Evolutionary conservation across 352 stramenopile genomes (phyloP).

Genomic region (Phytopythium mirpurense): DNA sequence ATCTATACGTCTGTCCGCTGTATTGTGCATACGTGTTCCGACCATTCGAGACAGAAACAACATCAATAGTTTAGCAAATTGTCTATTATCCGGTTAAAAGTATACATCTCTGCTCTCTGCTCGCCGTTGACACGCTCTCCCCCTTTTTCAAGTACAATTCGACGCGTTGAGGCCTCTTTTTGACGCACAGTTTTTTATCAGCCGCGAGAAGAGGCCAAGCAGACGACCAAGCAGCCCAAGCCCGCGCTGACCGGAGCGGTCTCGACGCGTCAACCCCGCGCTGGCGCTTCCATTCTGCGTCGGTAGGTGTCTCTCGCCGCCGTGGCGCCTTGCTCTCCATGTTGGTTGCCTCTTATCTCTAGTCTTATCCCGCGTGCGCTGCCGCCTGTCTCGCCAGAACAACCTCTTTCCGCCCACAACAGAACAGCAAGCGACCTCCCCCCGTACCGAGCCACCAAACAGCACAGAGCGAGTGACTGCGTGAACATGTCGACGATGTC

Average conservation of each 20-base stretch:
- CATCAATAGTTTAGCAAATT: too few relatives aligned
- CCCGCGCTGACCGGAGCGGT: neutral
- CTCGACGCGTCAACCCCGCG: neutral
- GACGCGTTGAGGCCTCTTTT: neutral
- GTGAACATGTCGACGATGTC: conserved; percentile 16
- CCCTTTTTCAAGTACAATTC: neutral
- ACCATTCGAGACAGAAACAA: neutral
- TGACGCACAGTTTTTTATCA: conserved; percentile 8
- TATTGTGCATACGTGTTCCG: neutral
- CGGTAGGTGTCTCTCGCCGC: neutral
- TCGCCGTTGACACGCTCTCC: too few relatives aligned
- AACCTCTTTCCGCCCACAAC: neutral
- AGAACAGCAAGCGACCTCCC: neutral
- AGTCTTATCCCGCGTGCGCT: too few relatives aligned
- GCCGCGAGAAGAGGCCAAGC: conserved; percentile 5
- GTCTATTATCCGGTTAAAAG: neutral
- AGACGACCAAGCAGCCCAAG: neutral
- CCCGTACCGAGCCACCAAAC: too few relatives aligned
- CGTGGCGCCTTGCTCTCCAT: too few relatives aligned
- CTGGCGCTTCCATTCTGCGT: neutral
- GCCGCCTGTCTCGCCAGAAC: neutral
- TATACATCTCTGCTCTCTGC: neutral
- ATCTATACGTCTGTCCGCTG: neutral
- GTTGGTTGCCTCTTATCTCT: too few relatives aligned
- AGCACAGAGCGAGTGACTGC: neutral